Evolutionary conservation across 2,329 filamentous ascomycete species (phyloP).

Genomic region (Dactylella cylindrospora): DNA sequence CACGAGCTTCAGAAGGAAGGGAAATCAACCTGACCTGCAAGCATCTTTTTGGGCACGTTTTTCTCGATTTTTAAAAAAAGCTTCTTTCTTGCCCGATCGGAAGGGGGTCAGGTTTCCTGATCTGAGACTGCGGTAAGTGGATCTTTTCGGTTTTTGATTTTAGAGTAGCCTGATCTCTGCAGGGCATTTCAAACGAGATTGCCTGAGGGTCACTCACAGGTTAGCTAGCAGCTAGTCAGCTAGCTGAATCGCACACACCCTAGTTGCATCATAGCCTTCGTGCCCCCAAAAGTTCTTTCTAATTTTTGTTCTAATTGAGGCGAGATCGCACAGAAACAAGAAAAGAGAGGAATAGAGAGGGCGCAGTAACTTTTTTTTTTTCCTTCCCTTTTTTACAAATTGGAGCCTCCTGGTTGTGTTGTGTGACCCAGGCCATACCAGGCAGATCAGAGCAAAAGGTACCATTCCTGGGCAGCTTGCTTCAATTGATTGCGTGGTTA

Average conservation of each 20-base stretch:
- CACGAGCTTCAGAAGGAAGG: conserved; percentile 11
- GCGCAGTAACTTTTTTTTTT: no score
- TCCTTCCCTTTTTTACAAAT: conserved; percentile 2
- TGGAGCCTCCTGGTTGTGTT: conserved; percentile 44
- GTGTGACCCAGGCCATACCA: no score
- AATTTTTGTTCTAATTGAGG: no score
- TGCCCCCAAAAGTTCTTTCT: no score
- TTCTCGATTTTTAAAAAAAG: no score
- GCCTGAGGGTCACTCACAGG: conserved; percentile 14
- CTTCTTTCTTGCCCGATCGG: conserved; percentile 31
- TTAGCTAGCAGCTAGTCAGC: no score
- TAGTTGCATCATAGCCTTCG: conserved; percentile 26
- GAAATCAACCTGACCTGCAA: conserved; percentile 9
- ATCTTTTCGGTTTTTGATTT: conserved; percentile 35
- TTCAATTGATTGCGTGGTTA: conserved; percentile 13
- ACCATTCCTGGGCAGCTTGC: not conserved
- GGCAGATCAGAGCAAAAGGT: conserved; percentile 2
- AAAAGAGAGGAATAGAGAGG: no score
- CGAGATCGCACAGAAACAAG: no score
- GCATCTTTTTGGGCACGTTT: conserved; percentile 2
- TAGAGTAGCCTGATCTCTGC: conserved; percentile 27
- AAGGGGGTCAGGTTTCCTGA: conserved; percentile 22
- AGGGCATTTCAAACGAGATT: conserved; percentile 35
- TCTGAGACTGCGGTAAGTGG: conserved; percentile 45
- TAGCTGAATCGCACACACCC: conserved; percentile 43